These are phyloP conservation scores for Lichtheimia ramosa DNA, from an alignment of 371 early-diverging fungal genomes.

Conservation along the genomic window DNA sequence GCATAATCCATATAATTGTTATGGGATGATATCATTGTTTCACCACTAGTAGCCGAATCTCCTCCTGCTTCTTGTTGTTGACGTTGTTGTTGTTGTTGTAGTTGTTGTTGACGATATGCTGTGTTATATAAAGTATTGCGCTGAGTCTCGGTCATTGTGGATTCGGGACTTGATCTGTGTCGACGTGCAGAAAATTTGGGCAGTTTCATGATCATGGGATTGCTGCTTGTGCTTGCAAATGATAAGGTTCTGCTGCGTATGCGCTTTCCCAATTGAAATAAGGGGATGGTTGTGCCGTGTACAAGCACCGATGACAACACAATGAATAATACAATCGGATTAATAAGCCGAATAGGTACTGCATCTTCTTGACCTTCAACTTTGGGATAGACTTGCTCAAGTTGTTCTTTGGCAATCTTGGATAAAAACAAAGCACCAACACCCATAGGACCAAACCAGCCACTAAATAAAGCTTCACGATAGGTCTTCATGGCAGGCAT, in stretches of 20 bases:
- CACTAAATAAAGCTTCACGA: constrained; percentile 90
- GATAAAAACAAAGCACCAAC: constrained; percentile 83
- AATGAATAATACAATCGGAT: constrained; percentile 70
- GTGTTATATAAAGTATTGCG: constrained; percentile 36
- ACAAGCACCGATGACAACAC: constrained; percentile 81
- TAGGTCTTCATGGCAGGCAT: constrained; percentile 75
- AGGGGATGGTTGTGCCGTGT: constrained; percentile 82
- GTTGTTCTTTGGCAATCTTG: constrained; percentile 57
- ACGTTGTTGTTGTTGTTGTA: neutral
- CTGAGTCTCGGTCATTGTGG: constrained; percentile 27
- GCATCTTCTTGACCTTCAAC: constrained; percentile 26
- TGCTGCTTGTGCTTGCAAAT: constrained; percentile 31
- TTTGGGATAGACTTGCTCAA: constrained; percentile 30
- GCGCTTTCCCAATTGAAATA: constrained; percentile 60
- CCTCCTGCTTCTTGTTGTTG: no score
- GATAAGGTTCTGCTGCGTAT: constrained; percentile 43
- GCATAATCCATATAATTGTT: constrained; percentile 3
- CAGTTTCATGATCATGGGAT: constrained; percentile 24
- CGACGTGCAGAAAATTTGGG: constrained; percentile 18
- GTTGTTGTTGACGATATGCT: constrained; percentile 11
- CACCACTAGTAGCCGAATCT: constrained; percentile 1
- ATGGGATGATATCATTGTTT: constrained; percentile 1
- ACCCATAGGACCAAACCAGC: constrained; percentile 97
- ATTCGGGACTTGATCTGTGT: constrained; percentile 10
- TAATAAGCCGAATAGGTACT: constrained; percentile 37